These are phyloP conservation scores for Neopestalotiopsis clavispora DNA, from an alignment of 2,329 filamentous ascomycete genomes.

Conservation along the genomic window DNA sequence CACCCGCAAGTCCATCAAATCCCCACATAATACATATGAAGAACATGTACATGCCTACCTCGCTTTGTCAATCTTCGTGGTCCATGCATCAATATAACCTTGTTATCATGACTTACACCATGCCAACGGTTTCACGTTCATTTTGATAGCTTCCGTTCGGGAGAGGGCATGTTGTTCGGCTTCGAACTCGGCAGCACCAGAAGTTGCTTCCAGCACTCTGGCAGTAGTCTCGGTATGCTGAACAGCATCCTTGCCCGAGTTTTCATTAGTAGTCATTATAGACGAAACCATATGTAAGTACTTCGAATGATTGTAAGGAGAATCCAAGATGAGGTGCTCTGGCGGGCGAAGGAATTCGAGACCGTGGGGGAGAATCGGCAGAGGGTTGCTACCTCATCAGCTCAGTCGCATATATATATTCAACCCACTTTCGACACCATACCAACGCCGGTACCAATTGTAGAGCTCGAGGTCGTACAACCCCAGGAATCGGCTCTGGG, in stretches of 20 bases:
- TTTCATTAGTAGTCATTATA: neutral
- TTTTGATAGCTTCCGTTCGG: conserved; percentile 16
- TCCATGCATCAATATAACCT: too few relatives aligned
- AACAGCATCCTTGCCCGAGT: neutral
- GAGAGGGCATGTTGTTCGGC: conserved; percentile 17
- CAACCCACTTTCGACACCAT: neutral
- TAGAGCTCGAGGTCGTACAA: neutral
- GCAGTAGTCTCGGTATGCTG: neutral
- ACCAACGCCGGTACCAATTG: too few relatives aligned
- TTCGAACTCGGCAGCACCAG: conserved; percentile 17
- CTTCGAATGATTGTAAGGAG: neutral
- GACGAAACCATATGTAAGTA: neutral
- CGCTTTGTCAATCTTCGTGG: neutral
- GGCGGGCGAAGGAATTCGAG: neutral
- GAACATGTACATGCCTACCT: conserved; percentile 22
- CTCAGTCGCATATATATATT: neutral
- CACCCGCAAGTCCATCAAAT: conserved; percentile 42
- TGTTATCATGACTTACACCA: conserved; percentile 9
- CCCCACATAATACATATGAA: conserved; percentile 25
- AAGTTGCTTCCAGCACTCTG: neutral
- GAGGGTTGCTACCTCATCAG: neutral
- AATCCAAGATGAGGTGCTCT: neutral
- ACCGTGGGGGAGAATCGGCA: neutral
- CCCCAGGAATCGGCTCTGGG: neutral
- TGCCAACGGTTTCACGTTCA: conserved; percentile 12